Evolutionary conservation across 2,329 filamentous ascomycete genomes (phyloP).

Genomic region (Ceratocystis eucalypticola): DNA sequence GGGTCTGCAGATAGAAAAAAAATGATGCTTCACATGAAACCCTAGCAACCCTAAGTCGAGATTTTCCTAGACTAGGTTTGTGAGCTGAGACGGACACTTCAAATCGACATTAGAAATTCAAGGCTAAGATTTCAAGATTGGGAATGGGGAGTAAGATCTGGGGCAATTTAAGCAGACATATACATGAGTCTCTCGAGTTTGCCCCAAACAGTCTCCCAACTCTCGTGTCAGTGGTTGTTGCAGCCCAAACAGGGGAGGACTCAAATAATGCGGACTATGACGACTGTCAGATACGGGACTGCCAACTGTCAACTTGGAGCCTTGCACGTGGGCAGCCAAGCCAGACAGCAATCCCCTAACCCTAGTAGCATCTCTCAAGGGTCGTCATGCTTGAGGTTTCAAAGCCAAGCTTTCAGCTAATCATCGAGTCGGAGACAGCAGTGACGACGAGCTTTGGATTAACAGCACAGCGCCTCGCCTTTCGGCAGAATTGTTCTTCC

Average conservation of each 20-base stretch:
- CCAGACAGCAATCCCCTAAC: background rate
- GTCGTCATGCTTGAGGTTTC: conserved; percentile 1
- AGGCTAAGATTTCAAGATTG: too few species aligned
- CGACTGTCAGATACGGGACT: too few species aligned
- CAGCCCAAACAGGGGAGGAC: background rate
- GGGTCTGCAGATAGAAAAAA: background rate
- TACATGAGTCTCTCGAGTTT: background rate
- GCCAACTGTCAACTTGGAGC: too few species aligned
- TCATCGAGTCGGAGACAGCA: background rate
- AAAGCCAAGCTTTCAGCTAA: background rate
- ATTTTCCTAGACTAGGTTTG: background rate
- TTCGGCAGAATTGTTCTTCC: background rate
- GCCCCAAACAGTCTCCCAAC: background rate
- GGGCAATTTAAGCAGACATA: background rate
- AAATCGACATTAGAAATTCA: too few species aligned
- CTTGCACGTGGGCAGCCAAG: background rate
- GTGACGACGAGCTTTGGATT: background rate
- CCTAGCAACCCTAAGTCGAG: background rate
- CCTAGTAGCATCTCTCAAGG: background rate
- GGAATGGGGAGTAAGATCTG: background rate
- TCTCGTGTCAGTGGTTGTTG: background rate
- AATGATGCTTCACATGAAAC: background rate
- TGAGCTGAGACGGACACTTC: background rate
- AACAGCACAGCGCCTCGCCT: background rate
- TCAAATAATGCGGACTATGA: too few species aligned